Evolutionary conservation across 192 early-diverging fungal species (phyloP).

Genomic region (Coemansia brasiliensis): DNA sequence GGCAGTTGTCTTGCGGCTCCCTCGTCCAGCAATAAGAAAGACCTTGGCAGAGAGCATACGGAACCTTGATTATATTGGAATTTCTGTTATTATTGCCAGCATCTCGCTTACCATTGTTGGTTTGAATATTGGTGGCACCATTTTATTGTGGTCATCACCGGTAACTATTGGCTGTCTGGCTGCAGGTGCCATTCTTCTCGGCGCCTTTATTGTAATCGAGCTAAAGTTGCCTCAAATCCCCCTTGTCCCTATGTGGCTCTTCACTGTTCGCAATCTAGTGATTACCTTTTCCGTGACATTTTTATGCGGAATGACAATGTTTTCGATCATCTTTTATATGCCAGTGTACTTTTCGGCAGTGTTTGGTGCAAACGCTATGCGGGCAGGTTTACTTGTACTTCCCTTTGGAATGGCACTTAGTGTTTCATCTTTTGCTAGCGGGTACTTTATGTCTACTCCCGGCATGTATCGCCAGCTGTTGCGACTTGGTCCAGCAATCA

Average conservation of each 20-base stretch:
- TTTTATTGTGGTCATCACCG: slow-evolving; percentile 57
- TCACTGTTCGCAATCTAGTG: slow-evolving; percentile 55
- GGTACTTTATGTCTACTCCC: slow-evolving; percentile 62
- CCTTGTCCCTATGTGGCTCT: slow-evolving; percentile 68
- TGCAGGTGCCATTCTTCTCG: slow-evolving; percentile 29
- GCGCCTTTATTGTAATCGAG: slow-evolving; percentile 67
- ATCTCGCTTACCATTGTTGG: slow-evolving; percentile 70
- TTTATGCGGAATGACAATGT: slow-evolving; percentile 51
- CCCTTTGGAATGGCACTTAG: slow-evolving; percentile 75
- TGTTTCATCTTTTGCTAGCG: slow-evolving; percentile 65
- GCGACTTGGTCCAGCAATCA: slow-evolving; percentile 64
- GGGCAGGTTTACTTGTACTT: slow-evolving; percentile 76
- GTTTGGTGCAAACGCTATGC: slow-evolving; percentile 67
- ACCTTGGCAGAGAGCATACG: slow-evolving; percentile 30
- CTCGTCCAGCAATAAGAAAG: slow-evolving; percentile 24
- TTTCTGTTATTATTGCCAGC: slow-evolving; percentile 55
- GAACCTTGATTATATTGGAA: slow-evolving; percentile 66
- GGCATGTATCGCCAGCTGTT: slow-evolving; percentile 65
- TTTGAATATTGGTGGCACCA: slow-evolving; percentile 73
- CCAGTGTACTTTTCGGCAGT: slow-evolving; percentile 76
- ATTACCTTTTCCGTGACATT: slow-evolving; percentile 41
- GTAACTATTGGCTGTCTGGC: slow-evolving; percentile 53
- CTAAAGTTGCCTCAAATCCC: slow-evolving; percentile 45
- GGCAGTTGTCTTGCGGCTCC: slow-evolving; percentile 57
- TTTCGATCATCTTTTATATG: slow-evolving; percentile 60